Percentiles rank a stretch among this genome's conserved stretches.
Evolutionary conservation across 2,329 filamentous ascomycete genomes (phyloP).

Genomic region (Chaetomiaceae sp.): DNA sequence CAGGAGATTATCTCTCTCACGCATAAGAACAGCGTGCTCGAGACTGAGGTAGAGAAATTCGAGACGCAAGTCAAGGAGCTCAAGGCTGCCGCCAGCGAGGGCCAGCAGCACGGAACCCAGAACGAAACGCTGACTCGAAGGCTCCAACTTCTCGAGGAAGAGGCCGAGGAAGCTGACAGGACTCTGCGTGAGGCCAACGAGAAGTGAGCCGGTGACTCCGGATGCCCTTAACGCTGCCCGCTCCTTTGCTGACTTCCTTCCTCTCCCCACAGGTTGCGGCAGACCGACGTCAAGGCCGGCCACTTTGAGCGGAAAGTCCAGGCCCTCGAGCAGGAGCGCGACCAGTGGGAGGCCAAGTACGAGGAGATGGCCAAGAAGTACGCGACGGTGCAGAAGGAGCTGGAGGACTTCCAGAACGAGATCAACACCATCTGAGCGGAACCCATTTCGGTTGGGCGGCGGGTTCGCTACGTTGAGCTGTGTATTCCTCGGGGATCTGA

Average conservation of each 20-base stretch:
- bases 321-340: constrained; percentile 83
- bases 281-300: constrained; percentile 98
- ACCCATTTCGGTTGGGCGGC: not conserved
- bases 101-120: constrained; percentile 74
- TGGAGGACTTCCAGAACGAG: constrained; percentile 84
- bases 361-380: constrained; percentile 96
- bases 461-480: constrained; percentile 12
- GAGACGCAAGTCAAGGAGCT: constrained; percentile 76
- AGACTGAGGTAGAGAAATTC: constrained; percentile 86
- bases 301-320: constrained; percentile 99
- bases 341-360: constrained; percentile 96
- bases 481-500: constrained; percentile 15
- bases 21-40: constrained; percentile 91
- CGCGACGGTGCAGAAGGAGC: constrained; percentile 73
- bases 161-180: constrained; percentile 94
- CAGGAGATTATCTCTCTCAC: constrained; percentile 94
- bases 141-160: constrained; percentile 94
- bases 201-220: constrained; percentile 61
- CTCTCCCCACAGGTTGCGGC: constrained; percentile 69
- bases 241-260: constrained; percentile 15
- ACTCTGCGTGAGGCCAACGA: constrained; percentile 95
- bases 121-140: constrained; percentile 88
- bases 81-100: constrained; percentile 81
- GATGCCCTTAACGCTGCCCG: constrained; percentile 13
- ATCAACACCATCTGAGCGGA: constrained; percentile 79